These are phyloP conservation scores for Nannizzia gypsea DNA, from an alignment of 2,329 filamentous ascomycete species.

Conservation along the genomic window DNA sequence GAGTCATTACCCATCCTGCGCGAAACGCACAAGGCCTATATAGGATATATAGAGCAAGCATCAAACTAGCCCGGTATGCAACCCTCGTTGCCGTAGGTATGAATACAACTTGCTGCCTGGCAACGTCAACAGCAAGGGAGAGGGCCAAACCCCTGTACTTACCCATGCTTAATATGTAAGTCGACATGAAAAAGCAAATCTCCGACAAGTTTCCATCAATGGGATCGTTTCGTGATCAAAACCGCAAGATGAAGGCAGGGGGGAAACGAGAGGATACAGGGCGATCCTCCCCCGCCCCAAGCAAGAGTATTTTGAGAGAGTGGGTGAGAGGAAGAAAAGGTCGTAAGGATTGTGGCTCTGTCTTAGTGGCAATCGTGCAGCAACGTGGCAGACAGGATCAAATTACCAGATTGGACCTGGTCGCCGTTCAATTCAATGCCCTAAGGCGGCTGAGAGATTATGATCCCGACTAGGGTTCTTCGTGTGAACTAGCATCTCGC, in stretches of 20 bases:
- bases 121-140: not conserved
- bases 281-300: not conserved
- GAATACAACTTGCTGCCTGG: not conserved
- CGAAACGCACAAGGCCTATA: constrained; percentile 1
- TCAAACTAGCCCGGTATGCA: not conserved
- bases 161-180: not conserved
- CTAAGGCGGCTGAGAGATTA: not conserved
- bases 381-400: constrained; percentile 4
- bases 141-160: not conserved
- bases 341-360: not conserved
- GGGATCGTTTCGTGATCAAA: constrained; percentile 1
- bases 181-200: constrained; percentile 2
- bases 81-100: not conserved
- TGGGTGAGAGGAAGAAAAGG: not conserved
- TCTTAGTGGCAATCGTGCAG: constrained; percentile 3
- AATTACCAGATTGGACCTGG: constrained; percentile 1
- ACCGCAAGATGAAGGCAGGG: not conserved
- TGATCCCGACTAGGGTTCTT: not conserved
- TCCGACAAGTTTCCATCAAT: constrained; percentile 5
- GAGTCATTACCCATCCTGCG: not conserved
- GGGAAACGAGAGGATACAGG: not conserved
- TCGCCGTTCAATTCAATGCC: constrained; percentile 1
- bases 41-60: constrained; percentile 4
- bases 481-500: not conserved
- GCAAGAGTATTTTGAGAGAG: not conserved